These are phyloP conservation scores for Balakata baccata DNA, from an alignment of 345 rosid genomes.

Conservation along the genomic window DNA sequence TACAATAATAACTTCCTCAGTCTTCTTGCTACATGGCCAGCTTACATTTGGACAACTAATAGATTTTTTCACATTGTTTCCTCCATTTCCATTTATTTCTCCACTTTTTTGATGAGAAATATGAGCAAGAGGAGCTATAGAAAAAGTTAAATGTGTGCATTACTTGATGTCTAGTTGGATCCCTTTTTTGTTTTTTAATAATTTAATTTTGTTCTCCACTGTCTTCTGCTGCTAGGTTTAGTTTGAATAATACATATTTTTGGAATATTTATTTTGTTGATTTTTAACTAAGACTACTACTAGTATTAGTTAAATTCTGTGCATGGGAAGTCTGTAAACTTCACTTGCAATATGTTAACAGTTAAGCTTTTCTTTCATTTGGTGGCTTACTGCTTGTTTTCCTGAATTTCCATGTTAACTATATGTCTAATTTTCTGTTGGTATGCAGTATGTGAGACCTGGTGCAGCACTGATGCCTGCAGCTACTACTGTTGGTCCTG, in stretches of 20 bases:
- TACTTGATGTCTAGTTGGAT: not conserved
- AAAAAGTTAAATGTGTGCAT: not conserved
- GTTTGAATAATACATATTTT: constrained; percentile 6
- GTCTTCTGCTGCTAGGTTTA: constrained; percentile 1
- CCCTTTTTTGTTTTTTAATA: not conserved
- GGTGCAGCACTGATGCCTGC: constrained; percentile 84
- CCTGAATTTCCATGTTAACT: constrained; percentile 18
- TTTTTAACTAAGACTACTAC: not conserved
- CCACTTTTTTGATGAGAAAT: not conserved
- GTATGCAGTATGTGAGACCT: constrained; percentile 94
- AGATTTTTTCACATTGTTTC: not conserved
- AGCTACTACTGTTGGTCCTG: constrained; percentile 47
- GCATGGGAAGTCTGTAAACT: not conserved
- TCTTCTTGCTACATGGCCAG: not conserved
- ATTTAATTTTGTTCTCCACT: not conserved
- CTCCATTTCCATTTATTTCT: not conserved
- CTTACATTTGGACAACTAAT: not conserved
- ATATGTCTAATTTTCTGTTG: constrained; percentile 26
- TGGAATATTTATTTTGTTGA: not conserved
- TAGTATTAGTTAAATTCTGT: not conserved
- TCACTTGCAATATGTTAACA: not conserved
- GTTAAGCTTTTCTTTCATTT: constrained; percentile 9
- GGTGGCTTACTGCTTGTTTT: constrained; percentile 14
- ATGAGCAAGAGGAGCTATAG: not conserved
- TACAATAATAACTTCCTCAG: not conserved